phyloP scores from a whole-genome alignment of 768 basidiomycete species.

The Coprinopsis strossmayeri region DNA sequence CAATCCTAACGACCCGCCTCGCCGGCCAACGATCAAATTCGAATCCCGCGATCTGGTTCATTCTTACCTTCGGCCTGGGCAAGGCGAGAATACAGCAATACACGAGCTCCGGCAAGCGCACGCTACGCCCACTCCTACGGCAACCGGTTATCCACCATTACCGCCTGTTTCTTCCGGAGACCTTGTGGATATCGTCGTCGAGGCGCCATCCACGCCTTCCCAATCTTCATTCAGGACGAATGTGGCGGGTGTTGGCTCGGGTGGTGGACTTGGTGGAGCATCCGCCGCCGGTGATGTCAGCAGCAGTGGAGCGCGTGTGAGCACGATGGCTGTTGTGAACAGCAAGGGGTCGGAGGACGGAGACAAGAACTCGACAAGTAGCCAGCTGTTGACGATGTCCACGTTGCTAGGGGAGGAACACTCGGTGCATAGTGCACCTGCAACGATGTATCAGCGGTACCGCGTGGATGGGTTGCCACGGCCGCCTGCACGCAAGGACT shows the following conservation, averaged over 20 bases:
- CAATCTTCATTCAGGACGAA: not conserved
- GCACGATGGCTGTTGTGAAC: constrained; percentile 3
- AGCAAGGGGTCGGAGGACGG: constrained; percentile 4
- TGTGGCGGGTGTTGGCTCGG: constrained; percentile 4
- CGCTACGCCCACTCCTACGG: constrained; percentile 21
- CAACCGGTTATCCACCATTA: constrained; percentile 25
- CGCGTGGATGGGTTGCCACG: constrained; percentile 11
- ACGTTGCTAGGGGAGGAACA: constrained; percentile 24
- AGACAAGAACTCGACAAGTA: constrained; percentile 1
- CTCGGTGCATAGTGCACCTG: constrained; percentile 39
- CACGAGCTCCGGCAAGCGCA: constrained; percentile 44
- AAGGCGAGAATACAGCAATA: constrained; percentile 33
- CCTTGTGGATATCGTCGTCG: constrained; percentile 24
- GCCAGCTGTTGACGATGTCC: constrained; percentile 28
- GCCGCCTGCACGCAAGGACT: constrained; percentile 23
- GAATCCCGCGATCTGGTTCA: constrained; percentile 68
- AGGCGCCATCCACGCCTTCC: constrained; percentile 12
- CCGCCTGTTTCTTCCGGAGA: constrained; percentile 22
- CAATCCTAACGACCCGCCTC: constrained; percentile 21
- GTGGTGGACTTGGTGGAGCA: not conserved
- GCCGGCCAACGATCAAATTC: constrained; percentile 68
- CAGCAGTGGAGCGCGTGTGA: not conserved
- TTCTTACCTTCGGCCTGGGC: constrained; percentile 58
- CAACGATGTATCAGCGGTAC: constrained; percentile 31
- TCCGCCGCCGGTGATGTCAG: not conserved